phyloP scores from a whole-genome alignment of 2,329 filamentous ascomycete genomes.

The Neoascochyta sp. region DNA sequence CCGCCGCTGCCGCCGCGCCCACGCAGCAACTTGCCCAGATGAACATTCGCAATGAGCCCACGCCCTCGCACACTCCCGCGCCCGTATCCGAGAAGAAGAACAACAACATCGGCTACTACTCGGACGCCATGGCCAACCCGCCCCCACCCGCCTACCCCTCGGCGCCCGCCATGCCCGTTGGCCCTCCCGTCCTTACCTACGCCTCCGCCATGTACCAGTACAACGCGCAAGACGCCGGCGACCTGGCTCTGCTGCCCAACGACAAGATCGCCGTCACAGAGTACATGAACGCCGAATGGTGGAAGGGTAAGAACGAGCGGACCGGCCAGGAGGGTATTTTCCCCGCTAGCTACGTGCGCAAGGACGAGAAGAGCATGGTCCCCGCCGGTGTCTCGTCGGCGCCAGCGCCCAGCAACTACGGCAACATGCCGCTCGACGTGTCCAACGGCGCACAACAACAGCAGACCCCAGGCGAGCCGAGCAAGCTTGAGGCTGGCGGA shows the following conservation, averaged over 20 bases:
- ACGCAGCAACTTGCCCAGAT: constrained; percentile 33
- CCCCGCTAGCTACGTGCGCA: constrained; percentile 79
- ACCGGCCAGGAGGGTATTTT: constrained; percentile 89
- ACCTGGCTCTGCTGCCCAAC: constrained; percentile 75
- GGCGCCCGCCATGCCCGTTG: constrained; percentile 48
- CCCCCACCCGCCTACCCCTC: constrained; percentile 46
- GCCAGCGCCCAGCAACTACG: constrained; percentile 57
- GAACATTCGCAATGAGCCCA: constrained; percentile 28
- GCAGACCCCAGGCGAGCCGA: constrained; percentile 44
- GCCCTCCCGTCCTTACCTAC: constrained; percentile 59
- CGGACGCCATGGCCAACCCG: constrained; percentile 39
- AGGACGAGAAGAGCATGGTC: constrained; percentile 59
- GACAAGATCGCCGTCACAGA: constrained; percentile 78
- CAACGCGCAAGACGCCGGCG: constrained; percentile 72
- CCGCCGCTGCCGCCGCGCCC: constrained; percentile 27
- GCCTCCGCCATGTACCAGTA: constrained; percentile 84
- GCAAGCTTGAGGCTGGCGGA: constrained; percentile 69
- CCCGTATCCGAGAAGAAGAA: constrained; percentile 34
- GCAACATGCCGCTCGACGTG: constrained; percentile 72
- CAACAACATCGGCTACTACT: constrained; percentile 43
- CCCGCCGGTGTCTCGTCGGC: constrained; percentile 36
- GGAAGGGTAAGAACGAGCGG: constrained; percentile 81
- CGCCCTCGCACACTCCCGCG: constrained; percentile 9
- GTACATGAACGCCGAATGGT: constrained; percentile 98
- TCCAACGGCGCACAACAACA: constrained; percentile 51